These are phyloP conservation scores for Rhynchospora pubera DNA, from an alignment of 176 grass and related monocot species.

Conservation along the genomic window DNA sequence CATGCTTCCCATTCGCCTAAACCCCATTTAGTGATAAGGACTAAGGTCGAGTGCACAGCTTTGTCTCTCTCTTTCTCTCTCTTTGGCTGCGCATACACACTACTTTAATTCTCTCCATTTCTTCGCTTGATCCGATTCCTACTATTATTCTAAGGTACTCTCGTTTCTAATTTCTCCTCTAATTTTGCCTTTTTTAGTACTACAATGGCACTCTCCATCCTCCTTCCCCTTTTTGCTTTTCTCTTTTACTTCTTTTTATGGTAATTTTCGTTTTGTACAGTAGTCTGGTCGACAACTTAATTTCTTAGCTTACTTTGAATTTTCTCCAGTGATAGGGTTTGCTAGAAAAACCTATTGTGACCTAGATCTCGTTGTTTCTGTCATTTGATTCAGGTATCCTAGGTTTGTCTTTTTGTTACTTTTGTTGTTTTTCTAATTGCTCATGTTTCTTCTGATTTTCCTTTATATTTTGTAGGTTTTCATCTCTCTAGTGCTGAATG, in stretches of 20 bases:
- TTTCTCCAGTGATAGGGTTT: not conserved
- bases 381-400: not conserved
- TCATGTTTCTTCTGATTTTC: not conserved
- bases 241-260: not conserved
- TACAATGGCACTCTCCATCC: not conserved
- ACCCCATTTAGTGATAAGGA: conserved; percentile 14
- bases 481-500: not conserved
- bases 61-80: not conserved
- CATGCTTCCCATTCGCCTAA: not conserved
- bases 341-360: not conserved
- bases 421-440: not conserved
- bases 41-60: not conserved
- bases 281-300: not conserved
- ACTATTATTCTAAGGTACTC: not conserved
- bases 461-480: conserved; percentile 1
- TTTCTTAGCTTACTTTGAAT: not conserved
- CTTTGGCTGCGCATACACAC: not conserved
- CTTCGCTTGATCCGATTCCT: not conserved
- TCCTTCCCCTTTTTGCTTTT: not conserved
- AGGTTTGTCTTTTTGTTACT: conserved; percentile 2
- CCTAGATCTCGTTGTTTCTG: not conserved
- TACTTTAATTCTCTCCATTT: conserved; percentile 10
- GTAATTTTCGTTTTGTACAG: not conserved
- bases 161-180: not conserved
- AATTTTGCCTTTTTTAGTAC: not conserved